phyloP scores from a whole-genome alignment of 495 filamentous ascomycete genomes.

The Daldinia childiae region DNA sequence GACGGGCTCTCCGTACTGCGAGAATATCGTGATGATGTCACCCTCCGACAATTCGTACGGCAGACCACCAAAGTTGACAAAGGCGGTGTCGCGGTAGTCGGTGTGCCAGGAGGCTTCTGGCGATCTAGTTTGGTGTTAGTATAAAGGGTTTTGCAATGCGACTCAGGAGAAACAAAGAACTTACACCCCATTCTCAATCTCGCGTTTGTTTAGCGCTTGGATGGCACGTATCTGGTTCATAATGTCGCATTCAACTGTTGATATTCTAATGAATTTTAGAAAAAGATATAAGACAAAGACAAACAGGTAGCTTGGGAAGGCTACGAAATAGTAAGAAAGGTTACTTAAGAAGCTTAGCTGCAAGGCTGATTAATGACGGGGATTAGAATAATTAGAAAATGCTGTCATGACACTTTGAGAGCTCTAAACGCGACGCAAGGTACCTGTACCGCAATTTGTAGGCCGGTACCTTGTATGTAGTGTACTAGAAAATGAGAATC shows the following conservation, averaged over 20 bases:
- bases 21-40: conserved; percentile 96
- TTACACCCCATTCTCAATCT: conserved; percentile 87
- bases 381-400: conserved; percentile 4
- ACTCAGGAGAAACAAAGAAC: conserved; percentile 34
- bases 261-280: not conserved
- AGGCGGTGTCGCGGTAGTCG: conserved; percentile 97
- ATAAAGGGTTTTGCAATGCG: not conserved
- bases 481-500: not conserved
- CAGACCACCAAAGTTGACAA: conserved; percentile 93
- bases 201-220: conserved; percentile 91
- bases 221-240: conserved; percentile 97
- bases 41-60: conserved; percentile 95
- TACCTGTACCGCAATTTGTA: conserved; percentile 11
- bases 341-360: conserved; percentile 21
- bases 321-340: conserved; percentile 8
- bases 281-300: not conserved
- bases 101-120: conserved; percentile 95
- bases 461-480: not conserved
- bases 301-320: conserved; percentile 8
- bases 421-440: conserved; percentile 10
- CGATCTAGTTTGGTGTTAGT: conserved; percentile 56
- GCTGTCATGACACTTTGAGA: conserved; percentile 9
- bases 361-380: conserved; percentile 31
- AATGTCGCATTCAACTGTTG: conserved; percentile 13
- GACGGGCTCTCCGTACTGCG: conserved; percentile 93